Percentiles rank a stretch among this genome's conserved stretches.
Evolutionary conservation across 2,329 filamentous ascomycete genomes (phyloP).

Genomic region (Onygena corvina): DNA sequence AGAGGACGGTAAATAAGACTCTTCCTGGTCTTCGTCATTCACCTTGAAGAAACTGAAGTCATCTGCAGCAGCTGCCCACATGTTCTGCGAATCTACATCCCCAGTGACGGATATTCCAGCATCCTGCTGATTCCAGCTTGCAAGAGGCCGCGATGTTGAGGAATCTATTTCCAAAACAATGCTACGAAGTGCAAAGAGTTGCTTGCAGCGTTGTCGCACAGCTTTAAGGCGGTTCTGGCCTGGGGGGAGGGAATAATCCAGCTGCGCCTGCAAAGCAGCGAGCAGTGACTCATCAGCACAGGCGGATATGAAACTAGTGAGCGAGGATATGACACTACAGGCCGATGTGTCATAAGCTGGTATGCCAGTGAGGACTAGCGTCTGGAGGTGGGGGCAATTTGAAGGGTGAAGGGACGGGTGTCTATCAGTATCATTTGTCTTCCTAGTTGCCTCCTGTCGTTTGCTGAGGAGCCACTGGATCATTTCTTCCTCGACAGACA

Average conservation of each 20-base stretch:
- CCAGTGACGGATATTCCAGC: slow-evolving; percentile 45
- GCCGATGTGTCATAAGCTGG: slow-evolving; percentile 35
- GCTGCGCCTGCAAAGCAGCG: slow-evolving; percentile 41
- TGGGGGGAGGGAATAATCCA: slow-evolving; percentile 49
- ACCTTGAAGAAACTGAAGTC: slow-evolving; percentile 57
- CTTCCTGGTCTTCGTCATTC: slow-evolving; percentile 43
- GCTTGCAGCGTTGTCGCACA: slow-evolving; percentile 38
- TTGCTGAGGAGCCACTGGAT: slow-evolving; percentile 31
- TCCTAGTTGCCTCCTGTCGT: slow-evolving; percentile 23
- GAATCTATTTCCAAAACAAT: slow-evolving; percentile 43
- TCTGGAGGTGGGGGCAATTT: slow-evolving; percentile 43
- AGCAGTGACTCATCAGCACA: slow-evolving; percentile 46
- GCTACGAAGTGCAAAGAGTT: slow-evolving; percentile 44
- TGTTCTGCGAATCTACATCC: slow-evolving; percentile 46
- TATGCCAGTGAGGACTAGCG: slow-evolving; percentile 46
- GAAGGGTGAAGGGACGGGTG: slow-evolving; percentile 41
- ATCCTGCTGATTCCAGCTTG: slow-evolving; percentile 36
- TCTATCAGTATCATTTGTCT: slow-evolving; percentile 20
- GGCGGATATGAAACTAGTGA: slow-evolving; percentile 45
- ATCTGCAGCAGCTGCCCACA: slow-evolving; percentile 47
- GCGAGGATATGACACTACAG: slow-evolving; percentile 31
- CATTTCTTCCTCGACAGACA: slow-evolving; percentile 16
- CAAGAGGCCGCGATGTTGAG: slow-evolving; percentile 28
- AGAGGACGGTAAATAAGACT: slow-evolving; percentile 31
- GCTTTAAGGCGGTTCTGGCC: slow-evolving; percentile 40